Base-by-base conservation (phyloP, 2,329 filamentous ascomycete genomes). In the Acrocalymma vagum region DNA sequence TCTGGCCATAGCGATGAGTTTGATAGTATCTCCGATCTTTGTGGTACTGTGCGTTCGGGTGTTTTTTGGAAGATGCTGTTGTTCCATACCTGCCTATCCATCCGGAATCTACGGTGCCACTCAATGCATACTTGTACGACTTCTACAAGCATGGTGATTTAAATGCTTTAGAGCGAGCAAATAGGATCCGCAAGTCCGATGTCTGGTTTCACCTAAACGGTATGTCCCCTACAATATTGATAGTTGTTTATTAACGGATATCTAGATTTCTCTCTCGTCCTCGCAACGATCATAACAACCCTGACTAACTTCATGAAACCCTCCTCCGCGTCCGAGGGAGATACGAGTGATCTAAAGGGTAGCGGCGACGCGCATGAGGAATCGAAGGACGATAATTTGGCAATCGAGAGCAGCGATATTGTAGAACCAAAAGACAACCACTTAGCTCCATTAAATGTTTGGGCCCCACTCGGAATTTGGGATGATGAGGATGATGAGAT, bases 111-210 rank as follows among this genome's bases (percentile, higher is more conserved):
- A 62, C 71, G 3, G 73, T 76, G 9, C 79, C 79, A 0, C 74
- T 84, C 45, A 89, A 89, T 51, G 83, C 84, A 0, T 88, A 88
- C 58, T 70, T 92, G 1, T 83, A 86, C 45, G 86, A 92, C 64
- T 93, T 91, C 68, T 91, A 82, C 76, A 87, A 83, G 65, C 84
- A 92, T 54, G 87, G 87, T 3, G 81, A 86, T 57, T 63, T 84
- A 15, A 62, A 74, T 1, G 78, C 82, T 0, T 70, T 92, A 3
- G 79, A 81, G 9, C 70, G 66, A 0, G 85, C 83, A 20, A 92
- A 93, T 60, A 76, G 78, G 3, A 84, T 93, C 58, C 81, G 80
- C 29, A 70, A 73, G 1, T 80, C 81, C 4, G 85, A 90, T 30
- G 77, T 89, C 7, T 92, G 87, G 88, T 91, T 86, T 56, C 60